A percentile compares a stretch with the other conserved stretches of the same genome.
These are phyloP conservation scores for Suillus subalutaceus DNA, from an alignment of 768 basidiomycete genomes.

Conservation along the genomic window DNA sequence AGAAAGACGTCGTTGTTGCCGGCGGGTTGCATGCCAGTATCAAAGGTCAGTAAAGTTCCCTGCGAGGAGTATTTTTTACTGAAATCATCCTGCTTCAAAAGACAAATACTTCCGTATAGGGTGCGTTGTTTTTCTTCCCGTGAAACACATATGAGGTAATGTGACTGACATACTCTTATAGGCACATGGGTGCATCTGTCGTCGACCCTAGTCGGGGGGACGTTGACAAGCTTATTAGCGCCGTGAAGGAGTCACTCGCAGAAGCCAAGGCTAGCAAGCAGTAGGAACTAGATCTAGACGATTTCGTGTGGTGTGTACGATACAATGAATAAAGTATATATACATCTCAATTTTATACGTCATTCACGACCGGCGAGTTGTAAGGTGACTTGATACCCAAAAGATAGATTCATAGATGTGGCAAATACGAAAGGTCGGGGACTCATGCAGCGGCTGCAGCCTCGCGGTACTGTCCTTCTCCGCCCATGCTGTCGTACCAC, in stretches of 20 bases:
- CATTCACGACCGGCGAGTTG: neutral
- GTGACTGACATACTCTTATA: slow-evolving; percentile 27
- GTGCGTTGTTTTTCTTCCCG: slow-evolving; percentile 36
- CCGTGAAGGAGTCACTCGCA: slow-evolving; percentile 59
- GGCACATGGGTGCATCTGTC: slow-evolving; percentile 91
- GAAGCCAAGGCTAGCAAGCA: slow-evolving; percentile 32
- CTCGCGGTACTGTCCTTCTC: slow-evolving; percentile 63
- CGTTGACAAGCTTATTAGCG: slow-evolving; percentile 68
- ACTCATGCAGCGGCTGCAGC: slow-evolving; percentile 17
- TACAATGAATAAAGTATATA: neutral
- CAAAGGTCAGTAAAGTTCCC: slow-evolving; percentile 57
- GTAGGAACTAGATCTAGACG: neutral
- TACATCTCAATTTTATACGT: neutral
- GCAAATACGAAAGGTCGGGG: neutral
- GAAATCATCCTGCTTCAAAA: slow-evolving; percentile 28
- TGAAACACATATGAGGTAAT: slow-evolving; percentile 5
- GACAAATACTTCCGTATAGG: slow-evolving; percentile 94
- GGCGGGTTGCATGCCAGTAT: slow-evolving; percentile 85
- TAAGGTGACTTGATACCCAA: neutral
- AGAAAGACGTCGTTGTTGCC: slow-evolving; percentile 79
- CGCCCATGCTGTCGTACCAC: slow-evolving; percentile 88
- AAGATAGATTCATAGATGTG: neutral
- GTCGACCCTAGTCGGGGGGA: slow-evolving; percentile 73
- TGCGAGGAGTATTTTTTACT: neutral
- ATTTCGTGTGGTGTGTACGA: neutral